A percentile compares a stretch with the other conserved stretches of the same genome.
Conservation (phyloP, 2,329 filamentous ascomycete genomes). For the Colletotrichum noveboracense region DNA sequence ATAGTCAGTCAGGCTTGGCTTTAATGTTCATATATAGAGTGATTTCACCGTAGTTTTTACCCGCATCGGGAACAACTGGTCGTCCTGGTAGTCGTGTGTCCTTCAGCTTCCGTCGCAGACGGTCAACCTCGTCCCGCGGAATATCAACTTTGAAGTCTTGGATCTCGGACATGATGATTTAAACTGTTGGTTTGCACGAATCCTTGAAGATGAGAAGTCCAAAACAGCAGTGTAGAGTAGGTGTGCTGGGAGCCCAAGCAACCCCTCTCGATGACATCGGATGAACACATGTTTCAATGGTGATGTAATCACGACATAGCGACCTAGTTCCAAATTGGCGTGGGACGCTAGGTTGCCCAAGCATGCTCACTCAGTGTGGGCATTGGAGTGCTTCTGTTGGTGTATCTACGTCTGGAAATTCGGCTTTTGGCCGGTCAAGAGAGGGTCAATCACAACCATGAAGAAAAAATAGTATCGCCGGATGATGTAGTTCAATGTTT, state of each 20-base stretch:
- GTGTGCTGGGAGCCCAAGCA: not conserved
- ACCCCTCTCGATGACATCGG: not conserved
- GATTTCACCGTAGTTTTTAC: not conserved
- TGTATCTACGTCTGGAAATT: not conserved
- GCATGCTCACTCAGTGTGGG: not conserved
- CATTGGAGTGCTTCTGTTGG: not conserved
- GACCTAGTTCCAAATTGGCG: not conserved
- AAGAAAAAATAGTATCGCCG: not conserved
- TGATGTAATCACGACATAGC: not conserved
- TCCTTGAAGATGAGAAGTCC: not conserved
- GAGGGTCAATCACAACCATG: not conserved
- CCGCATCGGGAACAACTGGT: not conserved
- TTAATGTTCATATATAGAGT: fast-evolving
- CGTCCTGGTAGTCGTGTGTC: not conserved
- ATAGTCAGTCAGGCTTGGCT: not conserved
- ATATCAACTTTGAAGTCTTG: not conserved
- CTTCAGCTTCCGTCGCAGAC: not conserved
- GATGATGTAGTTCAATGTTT: not conserved
- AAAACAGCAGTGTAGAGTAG: not conserved
- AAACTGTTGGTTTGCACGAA: not conserved
- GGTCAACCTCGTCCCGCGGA: not conserved
- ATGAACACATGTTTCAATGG: not conserved
- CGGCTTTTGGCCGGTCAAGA: not conserved
- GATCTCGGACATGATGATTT: not conserved
- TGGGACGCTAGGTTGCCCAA: not conserved